Base-by-base conservation (phyloP, 352 stramenopile species). In the Pythium volutum region DNA sequence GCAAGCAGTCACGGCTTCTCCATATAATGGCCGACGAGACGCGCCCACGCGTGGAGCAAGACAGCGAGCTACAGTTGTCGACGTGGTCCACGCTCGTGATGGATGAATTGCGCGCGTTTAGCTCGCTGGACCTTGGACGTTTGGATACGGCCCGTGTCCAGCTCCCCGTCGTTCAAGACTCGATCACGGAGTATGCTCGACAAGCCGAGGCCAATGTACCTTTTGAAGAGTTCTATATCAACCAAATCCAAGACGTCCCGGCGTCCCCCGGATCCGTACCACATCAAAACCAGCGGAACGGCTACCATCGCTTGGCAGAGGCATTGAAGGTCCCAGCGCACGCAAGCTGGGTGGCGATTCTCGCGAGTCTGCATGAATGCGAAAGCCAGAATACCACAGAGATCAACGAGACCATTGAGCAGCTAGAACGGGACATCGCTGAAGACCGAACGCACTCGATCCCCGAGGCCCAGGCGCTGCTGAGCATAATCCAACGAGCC, bases 161-260 rank as follows among this genome's bases (percentile, higher is more conserved):
- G 16, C 58, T 71, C 5, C 18, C 42, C 0, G 36, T 69, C 8
- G 20, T 29, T 38, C 41, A 45, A 20, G 15, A 39, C 14, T 39
- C 54, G 15, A 49, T 55, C 10, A 26, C 26, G 16, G 36, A 60
- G 10, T 12, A 59, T 12, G 41, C 46, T 4, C 60, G 41, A 8
- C 47, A 46, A 25, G 41, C 55, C 7, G 26, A 52, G 11, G 41
- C 64, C 16, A 20, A 49, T 6, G 38, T 75, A 26, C 64, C 74
- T 1, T 73, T 75, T 27, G 54, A 74, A 7, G 62, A 76, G 9
- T 68, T 83, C 14, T 73, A 75, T 41, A 77, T 79, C 62, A 70
- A 73, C 38, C 70, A 73, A 49, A 52, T 80, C 2, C 62, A 63
- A 7, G 45, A 62, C 14, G 15, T 2, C 2, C 5, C 8, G 2